phyloP scores from a whole-genome alignment of 1,139 yeast genomes.

The Spencermartinsiella ligniputridi region DNA sequence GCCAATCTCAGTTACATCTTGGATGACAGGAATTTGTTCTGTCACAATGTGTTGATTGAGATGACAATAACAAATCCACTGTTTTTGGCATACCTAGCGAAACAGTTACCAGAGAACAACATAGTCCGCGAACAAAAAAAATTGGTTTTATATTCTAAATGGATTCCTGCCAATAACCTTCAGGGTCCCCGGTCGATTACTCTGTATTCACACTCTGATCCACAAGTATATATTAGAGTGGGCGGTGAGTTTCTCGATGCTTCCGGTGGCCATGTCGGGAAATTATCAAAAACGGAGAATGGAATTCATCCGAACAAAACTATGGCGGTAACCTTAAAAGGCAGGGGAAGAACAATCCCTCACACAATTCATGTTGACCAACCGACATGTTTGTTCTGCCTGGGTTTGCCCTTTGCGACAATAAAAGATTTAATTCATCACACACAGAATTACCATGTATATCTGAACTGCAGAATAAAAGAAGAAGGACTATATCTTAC shows the following conservation, averaged over 20 bases:
- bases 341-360: not conserved
- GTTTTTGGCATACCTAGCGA: not conserved
- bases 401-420: not conserved
- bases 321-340: not conserved
- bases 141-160: not conserved
- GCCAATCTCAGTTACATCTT: not conserved
- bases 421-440: not conserved
- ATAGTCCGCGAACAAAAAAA: not conserved
- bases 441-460: not conserved
- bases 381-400: not conserved
- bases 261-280: not conserved
- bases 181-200: not conserved
- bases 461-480: not conserved
- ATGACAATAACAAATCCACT: not conserved
- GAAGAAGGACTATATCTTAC: not conserved
- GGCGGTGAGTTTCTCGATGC: not conserved
- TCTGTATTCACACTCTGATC: not conserved
- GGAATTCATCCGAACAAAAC: not conserved
- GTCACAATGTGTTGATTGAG: not conserved
- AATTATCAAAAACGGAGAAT: not conserved
- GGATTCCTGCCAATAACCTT: not conserved
- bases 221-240: not conserved
- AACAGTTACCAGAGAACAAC: not conserved
- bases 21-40: not conserved
- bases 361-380: not conserved